Conservation (phyloP, 176 grass and related monocot species). For the Zoysia pacifica region DNA sequence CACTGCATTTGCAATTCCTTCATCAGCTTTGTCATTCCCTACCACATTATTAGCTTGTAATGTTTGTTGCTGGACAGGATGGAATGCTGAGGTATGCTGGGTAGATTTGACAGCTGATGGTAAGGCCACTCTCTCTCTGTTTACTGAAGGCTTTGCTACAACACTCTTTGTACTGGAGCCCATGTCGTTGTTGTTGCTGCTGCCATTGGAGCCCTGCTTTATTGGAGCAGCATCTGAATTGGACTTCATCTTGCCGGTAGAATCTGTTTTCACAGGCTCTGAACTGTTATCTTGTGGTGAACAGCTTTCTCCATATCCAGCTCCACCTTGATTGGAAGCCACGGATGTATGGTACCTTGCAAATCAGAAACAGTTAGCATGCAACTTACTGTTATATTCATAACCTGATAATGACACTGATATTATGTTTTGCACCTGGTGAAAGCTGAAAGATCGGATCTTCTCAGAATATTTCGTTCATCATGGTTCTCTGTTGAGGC, state of each 20-base stretch:
- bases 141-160: conserved; percentile 45
- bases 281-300: conserved; percentile 79
- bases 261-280: conserved; percentile 71
- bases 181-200: conserved; percentile 80
- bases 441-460: conserved; percentile 79
- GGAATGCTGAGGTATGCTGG: conserved; percentile 75
- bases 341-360: conserved; percentile 87
- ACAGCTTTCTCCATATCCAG: conserved; percentile 61
- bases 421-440: conserved; percentile 87
- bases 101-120: conserved; percentile 59
- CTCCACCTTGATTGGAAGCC: conserved; percentile 64
- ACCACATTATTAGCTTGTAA: conserved; percentile 28
- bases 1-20: conserved; percentile 40
- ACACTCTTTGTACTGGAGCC: conserved; percentile 85
- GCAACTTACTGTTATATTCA: conserved; percentile 45
- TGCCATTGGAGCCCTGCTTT: conserved; percentile 87
- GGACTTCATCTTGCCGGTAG: conserved; percentile 58
- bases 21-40: conserved; percentile 54
- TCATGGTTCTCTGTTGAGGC: conserved; percentile 47
- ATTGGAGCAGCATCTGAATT: conserved; percentile 55
- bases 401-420: conserved; percentile 52
- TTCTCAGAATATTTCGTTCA: conserved; percentile 67
- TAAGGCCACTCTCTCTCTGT: conserved; percentile 52
- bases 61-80: conserved; percentile 53
- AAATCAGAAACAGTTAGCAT: conserved; percentile 66